Conservation (phyloP, 2,329 filamentous ascomycete species). For the Hymenoscyphus fraxineus region DNA sequence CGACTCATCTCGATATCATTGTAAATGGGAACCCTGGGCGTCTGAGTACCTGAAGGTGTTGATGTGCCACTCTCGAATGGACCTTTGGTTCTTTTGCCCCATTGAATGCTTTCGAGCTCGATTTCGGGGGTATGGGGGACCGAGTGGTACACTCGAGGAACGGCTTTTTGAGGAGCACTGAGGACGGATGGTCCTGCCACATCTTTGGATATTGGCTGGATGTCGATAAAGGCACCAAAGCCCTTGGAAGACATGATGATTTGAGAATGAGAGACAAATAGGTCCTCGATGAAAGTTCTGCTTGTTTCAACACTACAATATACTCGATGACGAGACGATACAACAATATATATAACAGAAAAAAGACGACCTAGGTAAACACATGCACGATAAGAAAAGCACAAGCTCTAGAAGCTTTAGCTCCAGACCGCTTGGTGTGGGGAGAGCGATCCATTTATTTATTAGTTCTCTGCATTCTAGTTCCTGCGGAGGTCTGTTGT, state of each 20-base stretch:
- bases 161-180: slow-evolving; percentile 29
- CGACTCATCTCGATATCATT: slow-evolving; percentile 48
- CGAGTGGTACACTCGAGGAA: slow-evolving; percentile 32
- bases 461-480: neutral
- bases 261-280: neutral
- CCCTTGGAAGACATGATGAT: slow-evolving; percentile 26
- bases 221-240: slow-evolving; percentile 28
- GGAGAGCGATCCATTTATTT: slow-evolving; percentile 3
- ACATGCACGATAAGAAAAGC: neutral
- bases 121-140: slow-evolving; percentile 24
- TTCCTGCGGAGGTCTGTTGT: slow-evolving; percentile 2
- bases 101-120: slow-evolving; percentile 30
- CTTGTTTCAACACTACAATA: neutral
- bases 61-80: slow-evolving; percentile 18
- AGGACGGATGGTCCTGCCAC: slow-evolving; percentile 17
- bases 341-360: neutral
- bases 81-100: slow-evolving; percentile 24
- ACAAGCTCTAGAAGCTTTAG: neutral
- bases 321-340: neutral
- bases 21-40: slow-evolving; percentile 16
- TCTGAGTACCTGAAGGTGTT: slow-evolving; percentile 28
- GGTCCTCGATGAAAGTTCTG: neutral
- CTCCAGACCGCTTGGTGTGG: neutral
- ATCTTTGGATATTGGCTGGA: slow-evolving; percentile 21
- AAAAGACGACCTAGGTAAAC: neutral